A percentile compares a stretch with the other conserved stretches of the same genome.
Evolutionary conservation across 2,329 filamentous ascomycete genomes (phyloP).

Genomic region (Fusarium setosum): DNA sequence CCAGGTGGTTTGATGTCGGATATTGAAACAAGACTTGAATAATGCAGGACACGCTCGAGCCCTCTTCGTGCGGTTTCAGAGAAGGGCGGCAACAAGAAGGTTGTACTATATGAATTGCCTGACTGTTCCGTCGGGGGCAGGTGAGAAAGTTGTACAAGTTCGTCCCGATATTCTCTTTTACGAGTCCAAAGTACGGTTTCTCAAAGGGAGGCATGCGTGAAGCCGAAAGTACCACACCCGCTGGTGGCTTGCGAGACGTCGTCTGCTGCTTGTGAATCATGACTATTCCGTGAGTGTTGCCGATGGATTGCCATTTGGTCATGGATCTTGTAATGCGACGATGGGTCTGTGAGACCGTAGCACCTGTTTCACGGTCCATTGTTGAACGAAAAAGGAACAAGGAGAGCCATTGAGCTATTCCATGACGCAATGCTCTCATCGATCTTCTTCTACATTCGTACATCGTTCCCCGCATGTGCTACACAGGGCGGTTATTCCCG

Average conservation of each 20-base stretch:
- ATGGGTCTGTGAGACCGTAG: background rate
- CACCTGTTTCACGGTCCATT: background rate
- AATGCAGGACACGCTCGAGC: conserved; percentile 18
- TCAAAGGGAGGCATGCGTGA: conserved; percentile 8
- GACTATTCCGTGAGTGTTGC: background rate
- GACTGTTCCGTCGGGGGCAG: no score
- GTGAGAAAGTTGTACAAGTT: conserved; percentile 19
- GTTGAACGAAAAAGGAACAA: background rate
- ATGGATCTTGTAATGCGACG: conserved; percentile 20
- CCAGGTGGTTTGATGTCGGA: conserved; percentile 1
- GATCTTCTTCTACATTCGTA: no score
- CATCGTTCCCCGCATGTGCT: no score
- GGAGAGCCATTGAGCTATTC: background rate
- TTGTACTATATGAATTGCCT: no score
- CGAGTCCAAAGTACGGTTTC: conserved; percentile 8
- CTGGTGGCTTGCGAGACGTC: rapidly evolving
- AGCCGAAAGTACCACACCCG: background rate
- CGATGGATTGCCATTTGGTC: background rate
- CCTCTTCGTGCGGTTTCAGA: conserved; percentile 27
- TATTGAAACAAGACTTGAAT: background rate
- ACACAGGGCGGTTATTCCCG: no score
- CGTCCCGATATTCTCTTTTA: conserved; percentile 22
- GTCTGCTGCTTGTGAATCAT: background rate
- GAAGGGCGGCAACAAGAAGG: conserved; percentile 22
- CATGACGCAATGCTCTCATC: background rate